Evolutionary conservation across 768 basidiomycete species (phyloP), one percentile per base, ranked within the genome.

Genomic region (Phanerodontia chrysosporium): DNA sequence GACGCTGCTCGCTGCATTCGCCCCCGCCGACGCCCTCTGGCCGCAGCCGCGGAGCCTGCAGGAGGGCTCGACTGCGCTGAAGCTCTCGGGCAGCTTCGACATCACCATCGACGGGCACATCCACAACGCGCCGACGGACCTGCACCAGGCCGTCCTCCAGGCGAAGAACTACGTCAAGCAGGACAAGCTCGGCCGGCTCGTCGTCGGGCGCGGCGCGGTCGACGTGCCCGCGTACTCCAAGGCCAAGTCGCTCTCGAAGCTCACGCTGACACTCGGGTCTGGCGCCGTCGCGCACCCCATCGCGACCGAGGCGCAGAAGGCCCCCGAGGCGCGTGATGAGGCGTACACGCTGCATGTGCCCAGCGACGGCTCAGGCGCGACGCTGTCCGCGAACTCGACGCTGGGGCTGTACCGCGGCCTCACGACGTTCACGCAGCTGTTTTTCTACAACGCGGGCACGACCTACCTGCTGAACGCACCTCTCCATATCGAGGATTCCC

Each of bases 331-430:
- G 42, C 73, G 86, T 35, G 77, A 77, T 59, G 89, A 93, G 72
- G 73, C 74, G 1, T 91, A 91, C 69, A 74, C 75, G 2, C 72
- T 92, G 30, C 71, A 61, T 21, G 72, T 91, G 16, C 85, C 86
- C 0, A 63, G 68, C 21, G 76, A 83, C 63, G 86, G 85, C 16
- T 73, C 75, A 0, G 65, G 71, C n/a, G 88, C 85, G 14, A 76
- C 68, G 0, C 69, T 92, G 46, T 75, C 69, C 0, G 86, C 89
- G 8, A 83, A 81, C 62, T 83, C 85, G 49, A 82, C 85, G 0
- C 71, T 91, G 45, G 90, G 90, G 0, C 70, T 91, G 22, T 79
- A 85, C 57, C 74, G 90, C 55, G 91, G 90, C 2, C 70, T 92
- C 60, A 85, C 86, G n/a, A 92, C 89, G 0, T 92, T 93, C 69